Conservation (phyloP, 78 protist genomes). For the Planoprotostelium fungivorum region DNA sequence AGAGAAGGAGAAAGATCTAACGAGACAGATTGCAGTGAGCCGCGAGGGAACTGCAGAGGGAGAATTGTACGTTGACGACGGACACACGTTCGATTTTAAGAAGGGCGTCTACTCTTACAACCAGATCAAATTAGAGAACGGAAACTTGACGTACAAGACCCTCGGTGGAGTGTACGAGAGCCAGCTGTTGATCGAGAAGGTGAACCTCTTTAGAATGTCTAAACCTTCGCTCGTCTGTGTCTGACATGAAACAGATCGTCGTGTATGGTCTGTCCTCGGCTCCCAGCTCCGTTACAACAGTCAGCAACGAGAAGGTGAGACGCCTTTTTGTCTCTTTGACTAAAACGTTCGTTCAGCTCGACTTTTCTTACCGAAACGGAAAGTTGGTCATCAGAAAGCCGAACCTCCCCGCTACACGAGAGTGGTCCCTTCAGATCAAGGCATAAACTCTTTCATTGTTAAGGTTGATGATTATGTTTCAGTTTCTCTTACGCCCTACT, state of each 20-base stretch:
- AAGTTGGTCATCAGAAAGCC: background rate
- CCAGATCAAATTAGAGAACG: slow-evolving; percentile 20
- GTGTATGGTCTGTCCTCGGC: background rate
- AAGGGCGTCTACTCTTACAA: slow-evolving; percentile 41
- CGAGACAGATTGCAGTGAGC: background rate
- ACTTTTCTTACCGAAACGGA: background rate
- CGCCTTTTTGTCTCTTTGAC: too few relatives aligned
- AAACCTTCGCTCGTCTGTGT: too few relatives aligned
- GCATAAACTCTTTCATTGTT: too few relatives aligned
- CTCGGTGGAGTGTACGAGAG: background rate
- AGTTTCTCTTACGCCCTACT: too few relatives aligned
- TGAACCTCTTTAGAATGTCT: too few relatives aligned
- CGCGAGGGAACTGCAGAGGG: slow-evolving; percentile 52
- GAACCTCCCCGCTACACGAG: background rate
- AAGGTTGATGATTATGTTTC: too few relatives aligned
- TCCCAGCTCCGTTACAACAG: background rate
- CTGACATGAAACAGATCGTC: background rate
- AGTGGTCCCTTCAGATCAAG: too few relatives aligned
- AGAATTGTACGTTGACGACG: slow-evolving; percentile 80
- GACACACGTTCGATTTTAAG: slow-evolving; percentile 41
- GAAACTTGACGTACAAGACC: slow-evolving; percentile 6
- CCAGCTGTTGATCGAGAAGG: background rate
- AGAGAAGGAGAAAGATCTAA: slow-evolving; percentile 28
- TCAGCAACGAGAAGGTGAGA: background rate
- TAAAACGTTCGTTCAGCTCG: background rate